Percentiles rank a stretch among this genome's conserved stretches.
phyloP scores from a whole-genome alignment of 306 rosid genomes.

The Lagenaria siceraria region DNA sequence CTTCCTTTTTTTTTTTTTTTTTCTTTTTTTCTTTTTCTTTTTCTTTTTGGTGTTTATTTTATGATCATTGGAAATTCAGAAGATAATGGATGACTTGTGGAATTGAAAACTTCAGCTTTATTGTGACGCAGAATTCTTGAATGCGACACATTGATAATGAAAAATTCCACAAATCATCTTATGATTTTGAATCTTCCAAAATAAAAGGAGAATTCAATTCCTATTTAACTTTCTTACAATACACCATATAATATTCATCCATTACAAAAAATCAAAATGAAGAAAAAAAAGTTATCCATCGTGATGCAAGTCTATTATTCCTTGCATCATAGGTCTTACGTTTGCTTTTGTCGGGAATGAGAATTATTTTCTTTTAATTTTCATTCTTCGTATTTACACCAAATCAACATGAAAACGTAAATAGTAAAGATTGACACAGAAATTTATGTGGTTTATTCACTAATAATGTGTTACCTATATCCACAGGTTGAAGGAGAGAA shows the following conservation, averaged over 20 bases:
- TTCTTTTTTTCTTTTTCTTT: too few relatives aligned
- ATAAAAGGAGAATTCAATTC: neutral
- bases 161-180: neutral
- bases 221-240: neutral
- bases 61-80: neutral
- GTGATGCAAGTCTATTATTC: neutral
- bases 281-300: too few relatives aligned
- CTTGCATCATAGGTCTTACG: neutral
- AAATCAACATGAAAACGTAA: too few relatives aligned
- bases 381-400: neutral
- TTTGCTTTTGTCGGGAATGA: neutral
- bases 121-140: neutral
- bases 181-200: slow-evolving; percentile 1
- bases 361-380: too few relatives aligned
- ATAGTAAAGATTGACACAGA: too few relatives aligned
- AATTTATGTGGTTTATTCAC: too few relatives aligned
- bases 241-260: neutral
- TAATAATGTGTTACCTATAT: too few relatives aligned
- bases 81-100: neutral
- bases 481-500: too few relatives aligned
- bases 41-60: too few relatives aligned
- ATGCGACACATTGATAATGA: neutral
- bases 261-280: neutral
- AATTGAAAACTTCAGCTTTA: neutral
- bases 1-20: too few relatives aligned